Evolutionary conservation across 192 early-diverging fungal species (phyloP).

Genomic region (Endogone sp.): DNA sequence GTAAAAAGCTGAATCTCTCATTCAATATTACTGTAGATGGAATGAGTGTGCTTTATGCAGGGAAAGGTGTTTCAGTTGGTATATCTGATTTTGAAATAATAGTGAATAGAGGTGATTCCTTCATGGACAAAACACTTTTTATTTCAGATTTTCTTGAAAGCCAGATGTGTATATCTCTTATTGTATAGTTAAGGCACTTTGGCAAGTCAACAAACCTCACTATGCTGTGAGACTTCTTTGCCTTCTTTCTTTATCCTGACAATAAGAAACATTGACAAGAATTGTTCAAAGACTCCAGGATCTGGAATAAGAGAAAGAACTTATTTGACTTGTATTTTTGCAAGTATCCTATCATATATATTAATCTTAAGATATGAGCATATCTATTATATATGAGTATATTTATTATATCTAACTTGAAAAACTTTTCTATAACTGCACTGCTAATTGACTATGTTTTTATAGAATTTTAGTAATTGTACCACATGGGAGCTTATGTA

Average conservation of each 20-base stretch:
- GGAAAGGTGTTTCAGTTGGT: background rate
- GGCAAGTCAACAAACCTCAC: conserved; percentile 14
- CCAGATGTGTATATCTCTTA: background rate
- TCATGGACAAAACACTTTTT: conserved; percentile 6
- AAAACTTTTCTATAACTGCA: background rate
- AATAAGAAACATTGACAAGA: conserved; percentile 5
- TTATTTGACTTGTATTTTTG: conserved; percentile 1
- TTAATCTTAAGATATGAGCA: conserved; percentile 10
- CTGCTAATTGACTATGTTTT: conserved; percentile 6
- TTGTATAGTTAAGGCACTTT: conserved; percentile 2
- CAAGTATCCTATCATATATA: conserved; percentile 13
- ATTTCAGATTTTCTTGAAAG: conserved; percentile 11
- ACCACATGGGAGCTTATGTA: conserved; percentile 3
- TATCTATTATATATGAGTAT: background rate
- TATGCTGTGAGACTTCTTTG: conserved; percentile 12
- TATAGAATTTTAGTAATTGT: background rate
- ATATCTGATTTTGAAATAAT: background rate
- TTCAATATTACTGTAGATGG: conserved; percentile 6
- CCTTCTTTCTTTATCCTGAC: conserved; percentile 1
- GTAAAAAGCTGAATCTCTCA: conserved; percentile 2
- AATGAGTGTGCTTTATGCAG: conserved; percentile 1
- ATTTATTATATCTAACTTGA: too few species aligned
- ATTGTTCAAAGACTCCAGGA: conserved; percentile 8
- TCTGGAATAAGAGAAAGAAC: conserved; percentile 3
- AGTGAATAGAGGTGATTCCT: background rate